These are phyloP conservation scores for Hypholoma fasciculare DNA, from an alignment of 768 basidiomycete genomes.

Conservation along the genomic window DNA sequence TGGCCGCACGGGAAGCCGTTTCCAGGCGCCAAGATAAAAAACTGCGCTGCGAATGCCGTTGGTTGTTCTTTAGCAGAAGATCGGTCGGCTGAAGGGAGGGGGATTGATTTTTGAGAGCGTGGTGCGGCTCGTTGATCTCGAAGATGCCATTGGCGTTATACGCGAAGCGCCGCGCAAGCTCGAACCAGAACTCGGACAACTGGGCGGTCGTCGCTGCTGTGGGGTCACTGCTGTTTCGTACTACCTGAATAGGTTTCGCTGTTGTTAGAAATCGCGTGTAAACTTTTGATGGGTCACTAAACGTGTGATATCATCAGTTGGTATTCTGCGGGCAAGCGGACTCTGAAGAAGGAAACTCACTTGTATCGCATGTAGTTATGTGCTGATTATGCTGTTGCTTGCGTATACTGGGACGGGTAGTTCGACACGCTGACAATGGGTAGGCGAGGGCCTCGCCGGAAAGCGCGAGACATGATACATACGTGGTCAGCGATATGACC, in stretches of 20 bases:
- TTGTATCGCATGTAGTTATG: conserved; percentile 53
- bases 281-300: conserved; percentile 39
- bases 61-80: conserved; percentile 41
- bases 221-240: conserved; percentile 43
- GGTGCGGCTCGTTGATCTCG: conserved; percentile 48
- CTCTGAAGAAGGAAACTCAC: conserved; percentile 19
- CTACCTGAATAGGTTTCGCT: conserved; percentile 28
- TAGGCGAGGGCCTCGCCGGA: too few relatives aligned
- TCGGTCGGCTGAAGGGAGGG: conserved; percentile 32
- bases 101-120: conserved; percentile 35
- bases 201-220: conserved; percentile 43
- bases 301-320: background rate
- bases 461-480: too few relatives aligned
- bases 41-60: conserved; percentile 40
- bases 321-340: background rate
- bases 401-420: too few relatives aligned
- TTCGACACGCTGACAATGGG: too few relatives aligned
- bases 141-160: conserved; percentile 43
- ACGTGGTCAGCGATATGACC: too few relatives aligned
- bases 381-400: conserved; percentile 6
- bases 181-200: conserved; percentile 42
- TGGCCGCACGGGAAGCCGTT: conserved; percentile 49
- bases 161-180: conserved; percentile 40
- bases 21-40: conserved; percentile 48
- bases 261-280: background rate